phyloP scores from a whole-genome alignment of 1,284 basidiomycete species.

The Cryptococcus wingfieldii region DNA sequence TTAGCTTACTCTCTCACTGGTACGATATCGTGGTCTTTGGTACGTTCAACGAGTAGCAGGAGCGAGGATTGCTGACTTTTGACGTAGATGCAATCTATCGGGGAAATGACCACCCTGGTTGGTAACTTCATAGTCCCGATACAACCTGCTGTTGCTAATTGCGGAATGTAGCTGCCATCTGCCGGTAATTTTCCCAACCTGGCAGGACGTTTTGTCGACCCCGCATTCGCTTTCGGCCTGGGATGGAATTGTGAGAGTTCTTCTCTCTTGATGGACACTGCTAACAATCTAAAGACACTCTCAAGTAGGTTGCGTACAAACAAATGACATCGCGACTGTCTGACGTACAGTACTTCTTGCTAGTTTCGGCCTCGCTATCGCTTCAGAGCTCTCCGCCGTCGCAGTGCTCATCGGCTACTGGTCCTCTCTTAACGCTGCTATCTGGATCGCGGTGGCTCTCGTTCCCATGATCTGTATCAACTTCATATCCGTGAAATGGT shows the following conservation, averaged over 20 bases:
- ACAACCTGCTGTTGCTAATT: no score
- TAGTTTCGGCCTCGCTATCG: slow-evolving; percentile 5
- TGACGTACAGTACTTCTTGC: not conserved
- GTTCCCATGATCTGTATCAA: slow-evolving; percentile 10
- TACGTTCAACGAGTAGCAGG: slow-evolving; percentile 7
- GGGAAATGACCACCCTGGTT: slow-evolving; percentile 18
- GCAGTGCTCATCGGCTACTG: no score
- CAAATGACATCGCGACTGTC: not conserved
- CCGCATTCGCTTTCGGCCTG: slow-evolving; percentile 6
- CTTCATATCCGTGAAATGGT: slow-evolving; percentile 49
- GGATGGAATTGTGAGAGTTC: slow-evolving; percentile 9
- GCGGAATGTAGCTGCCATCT: slow-evolving; percentile 3
- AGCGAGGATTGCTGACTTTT: slow-evolving; percentile 9
- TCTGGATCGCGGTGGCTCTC: slow-evolving; percentile 6
- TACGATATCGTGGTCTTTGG: slow-evolving; percentile 23
- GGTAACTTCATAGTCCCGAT: not conserved
- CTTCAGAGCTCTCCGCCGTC: not conserved
- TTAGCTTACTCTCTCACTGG: slow-evolving; percentile 16
- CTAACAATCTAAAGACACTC: no score
- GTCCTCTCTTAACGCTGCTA: slow-evolving; percentile 8
- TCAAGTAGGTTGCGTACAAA: no score
- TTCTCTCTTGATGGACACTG: no score
- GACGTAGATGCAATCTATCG: slow-evolving; percentile 10
- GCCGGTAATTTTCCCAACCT: slow-evolving; percentile 13
- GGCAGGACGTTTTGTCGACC: slow-evolving; percentile 9